Percentiles rank a stretch among this genome's conserved stretches.
phyloP scores from a whole-genome alignment of 1,284 basidiomycete species.

The Melampsora americana region DNA sequence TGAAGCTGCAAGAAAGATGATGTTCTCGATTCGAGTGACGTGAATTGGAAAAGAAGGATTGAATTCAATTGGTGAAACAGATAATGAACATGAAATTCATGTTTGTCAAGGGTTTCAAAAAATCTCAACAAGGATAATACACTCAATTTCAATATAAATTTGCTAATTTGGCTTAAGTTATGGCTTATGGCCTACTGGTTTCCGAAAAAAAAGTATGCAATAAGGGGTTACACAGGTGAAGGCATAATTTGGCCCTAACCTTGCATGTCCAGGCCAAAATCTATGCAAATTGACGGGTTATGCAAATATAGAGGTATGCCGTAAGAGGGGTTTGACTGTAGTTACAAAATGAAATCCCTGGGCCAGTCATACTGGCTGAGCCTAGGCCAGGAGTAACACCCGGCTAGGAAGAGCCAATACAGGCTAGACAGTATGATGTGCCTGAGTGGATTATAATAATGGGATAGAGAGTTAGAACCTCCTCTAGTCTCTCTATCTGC shows the following conservation, averaged over 20 bases:
- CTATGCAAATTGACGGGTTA: background rate
- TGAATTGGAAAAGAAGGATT: background rate
- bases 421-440: no score
- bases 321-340: background rate
- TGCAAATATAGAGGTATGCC: background rate
- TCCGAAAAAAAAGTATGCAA: background rate
- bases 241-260: background rate
- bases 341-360: no score
- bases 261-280: no score
- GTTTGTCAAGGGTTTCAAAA: background rate
- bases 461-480: no score
- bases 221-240: background rate
- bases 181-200: background rate
- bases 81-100: no score
- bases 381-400: no score
- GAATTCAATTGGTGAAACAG: background rate
- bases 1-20: background rate
- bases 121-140: no score
- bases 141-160: background rate
- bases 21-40: background rate
- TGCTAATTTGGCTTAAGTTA: background rate
- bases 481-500: no score
- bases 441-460: no score
- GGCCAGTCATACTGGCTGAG: no score
- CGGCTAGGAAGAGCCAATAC: no score